phyloP scores from a whole-genome alignment of 805 yeast genomes.

The Isabelozyma rhagii region DNA sequence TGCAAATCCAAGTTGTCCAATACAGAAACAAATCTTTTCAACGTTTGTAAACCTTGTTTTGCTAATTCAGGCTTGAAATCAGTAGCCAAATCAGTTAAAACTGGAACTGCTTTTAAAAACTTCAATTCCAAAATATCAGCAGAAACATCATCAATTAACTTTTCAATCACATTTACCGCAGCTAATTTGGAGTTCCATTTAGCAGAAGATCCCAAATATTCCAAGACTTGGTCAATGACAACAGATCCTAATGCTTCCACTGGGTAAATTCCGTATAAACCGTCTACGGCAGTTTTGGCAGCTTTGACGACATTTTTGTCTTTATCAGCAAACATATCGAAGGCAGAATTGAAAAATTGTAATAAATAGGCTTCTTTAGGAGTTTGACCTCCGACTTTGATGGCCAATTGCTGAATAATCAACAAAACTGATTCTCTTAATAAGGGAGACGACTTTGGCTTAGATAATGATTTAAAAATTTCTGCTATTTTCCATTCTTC shows the following conservation, averaged over 20 bases:
- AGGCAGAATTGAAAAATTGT: slow-evolving; percentile 58
- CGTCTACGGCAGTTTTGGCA: slow-evolving; percentile 75
- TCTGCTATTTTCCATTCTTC: slow-evolving; percentile 65
- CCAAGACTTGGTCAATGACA: slow-evolving; percentile 57
- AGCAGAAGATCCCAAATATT: slow-evolving; percentile 74
- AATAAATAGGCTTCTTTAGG: slow-evolving; percentile 76
- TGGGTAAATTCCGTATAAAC: slow-evolving; percentile 68
- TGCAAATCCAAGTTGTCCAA: slow-evolving; percentile 90
- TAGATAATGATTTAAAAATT: slow-evolving; percentile 60
- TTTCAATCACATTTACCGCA: slow-evolving; percentile 71
- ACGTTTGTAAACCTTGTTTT: slow-evolving; percentile 70
- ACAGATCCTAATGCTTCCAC: slow-evolving; percentile 74
- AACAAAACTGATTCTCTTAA: slow-evolving; percentile 76
- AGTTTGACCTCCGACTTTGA: slow-evolving; percentile 60
- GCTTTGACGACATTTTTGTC: slow-evolving; percentile 83
- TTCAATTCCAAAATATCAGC: slow-evolving; percentile 80
- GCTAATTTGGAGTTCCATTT: slow-evolving; percentile 91
- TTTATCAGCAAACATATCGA: slow-evolving; percentile 80
- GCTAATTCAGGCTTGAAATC: slow-evolving; percentile 97
- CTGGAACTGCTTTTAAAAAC: slow-evolving; percentile 77
- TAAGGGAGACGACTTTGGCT: slow-evolving; percentile 69
- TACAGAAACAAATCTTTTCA: slow-evolving; percentile 70
- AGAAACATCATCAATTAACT: slow-evolving; percentile 73
- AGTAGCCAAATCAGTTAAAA: slow-evolving; percentile 83
- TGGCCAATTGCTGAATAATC: slow-evolving; percentile 54